Evolutionary conservation across 1,139 yeast species (phyloP), one percentile per base, ranked within the genome.

Genomic region (Zygoascus sp.): DNA sequence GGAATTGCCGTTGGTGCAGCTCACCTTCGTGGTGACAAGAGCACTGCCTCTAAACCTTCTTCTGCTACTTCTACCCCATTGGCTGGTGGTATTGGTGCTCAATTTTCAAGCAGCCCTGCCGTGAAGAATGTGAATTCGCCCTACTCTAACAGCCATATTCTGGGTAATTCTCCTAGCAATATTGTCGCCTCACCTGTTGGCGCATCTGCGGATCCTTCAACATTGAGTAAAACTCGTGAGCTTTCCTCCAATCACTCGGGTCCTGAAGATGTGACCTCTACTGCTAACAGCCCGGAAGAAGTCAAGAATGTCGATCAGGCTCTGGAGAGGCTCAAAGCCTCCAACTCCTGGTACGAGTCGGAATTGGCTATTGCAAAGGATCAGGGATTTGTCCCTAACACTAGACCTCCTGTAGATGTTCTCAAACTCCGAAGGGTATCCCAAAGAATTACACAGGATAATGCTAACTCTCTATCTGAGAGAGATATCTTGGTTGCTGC

Each of bases 311-410:
- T 37, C 5, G 45, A 45, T 3, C 58, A 59, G 43, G 63, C 57
- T 3, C 45, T 60, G 32, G 66, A 62, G 44, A 57, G 56, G 32
- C 55, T 62, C 27, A 62, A 61, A 47, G 66, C 65, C 2, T 60
- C 65, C 19, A 62, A 62, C 45, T 57, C 65, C 1, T 62, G 66
- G 66, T 62, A 62, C 44, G 66, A 62, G 49, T 44, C 59, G 3
- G 66, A 62, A 43, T 57, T 63, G 23, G 55, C 62, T 2, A 55
- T 60, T 21, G 66, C 66, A 2, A 51, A 51, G 21, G 60, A 60
- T 16, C 54, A 58, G 16, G 66, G 66, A 1, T 62, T 52, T 42
- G 54, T 62, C 17, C 62, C 65, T 7, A 47, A 48, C 32, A 51
- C 59, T 2, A 49, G 56, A 20, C 63, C 64, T 5, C 65, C 65